Evolutionary conservation across 2,329 filamentous ascomycete species (phyloP).

Genomic region (Trichoderma gracile): DNA sequence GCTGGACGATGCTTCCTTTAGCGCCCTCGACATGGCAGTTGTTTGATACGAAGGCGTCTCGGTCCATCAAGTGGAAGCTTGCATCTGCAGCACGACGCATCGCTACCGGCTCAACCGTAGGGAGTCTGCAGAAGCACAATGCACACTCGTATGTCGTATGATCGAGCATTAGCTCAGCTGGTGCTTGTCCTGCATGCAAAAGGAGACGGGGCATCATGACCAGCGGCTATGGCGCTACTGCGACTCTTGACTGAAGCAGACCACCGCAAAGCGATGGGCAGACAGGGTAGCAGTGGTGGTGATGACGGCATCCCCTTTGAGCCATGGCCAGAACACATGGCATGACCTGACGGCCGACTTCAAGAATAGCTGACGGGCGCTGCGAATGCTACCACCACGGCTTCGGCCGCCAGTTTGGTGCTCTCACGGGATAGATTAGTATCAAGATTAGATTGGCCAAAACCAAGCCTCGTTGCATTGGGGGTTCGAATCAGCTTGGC

Average conservation of each 20-base stretch:
- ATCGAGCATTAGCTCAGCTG: too few species aligned
- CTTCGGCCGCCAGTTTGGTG: neutral
- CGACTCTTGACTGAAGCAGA: constrained; percentile 3
- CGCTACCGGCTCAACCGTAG: constrained; percentile 7
- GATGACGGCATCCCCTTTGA: constrained; percentile 5
- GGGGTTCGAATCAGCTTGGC: neutral
- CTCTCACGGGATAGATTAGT: neutral
- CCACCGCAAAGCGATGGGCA: neutral
- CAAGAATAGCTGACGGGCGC: constrained; percentile 8
- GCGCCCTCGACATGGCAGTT: constrained; percentile 19
- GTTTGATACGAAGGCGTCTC: constrained; percentile 5
- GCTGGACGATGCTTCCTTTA: constrained; percentile 11
- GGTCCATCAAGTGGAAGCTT: neutral
- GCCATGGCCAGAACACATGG: constrained; percentile 7
- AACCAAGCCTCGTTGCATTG: constrained; percentile 4
- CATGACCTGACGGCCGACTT: constrained; percentile 8
- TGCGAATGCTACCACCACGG: neutral
- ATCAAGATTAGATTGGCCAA: constrained; percentile 13
- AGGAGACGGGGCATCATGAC: neutral
- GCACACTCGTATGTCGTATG: too few species aligned
- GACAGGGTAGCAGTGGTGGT: neutral
- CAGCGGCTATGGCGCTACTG: constrained; percentile 20
- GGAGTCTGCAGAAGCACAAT: neutral
- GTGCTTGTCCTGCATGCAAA: neutral
- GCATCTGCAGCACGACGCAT: constrained; percentile 3